phyloP scores from a whole-genome alignment of 2,329 filamentous ascomycete genomes.

The Trichoderma oligosporum region DNA sequence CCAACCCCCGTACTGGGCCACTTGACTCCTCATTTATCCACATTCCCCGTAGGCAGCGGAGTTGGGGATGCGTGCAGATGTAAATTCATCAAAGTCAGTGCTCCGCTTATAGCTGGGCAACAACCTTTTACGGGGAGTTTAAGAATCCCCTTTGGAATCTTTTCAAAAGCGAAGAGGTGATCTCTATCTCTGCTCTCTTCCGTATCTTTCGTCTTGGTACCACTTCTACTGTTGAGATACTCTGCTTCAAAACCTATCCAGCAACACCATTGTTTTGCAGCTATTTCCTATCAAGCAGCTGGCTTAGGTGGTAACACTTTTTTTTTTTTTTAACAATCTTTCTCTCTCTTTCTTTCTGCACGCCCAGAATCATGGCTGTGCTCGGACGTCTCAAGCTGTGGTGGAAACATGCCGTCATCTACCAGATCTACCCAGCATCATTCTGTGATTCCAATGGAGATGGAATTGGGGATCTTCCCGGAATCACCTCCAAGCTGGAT shows the following conservation, averaged over 20 bases:
- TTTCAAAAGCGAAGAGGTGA: no score
- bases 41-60: background rate
- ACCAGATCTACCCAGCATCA: slow-evolving; percentile 58
- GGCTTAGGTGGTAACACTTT: background rate
- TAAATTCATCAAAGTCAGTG: background rate
- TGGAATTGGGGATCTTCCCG: slow-evolving; percentile 59
- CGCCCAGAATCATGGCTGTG: slow-evolving; percentile 25
- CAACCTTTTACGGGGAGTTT: background rate
- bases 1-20: no score
- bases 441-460: slow-evolving; percentile 56
- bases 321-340: background rate
- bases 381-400: slow-evolving; percentile 33
- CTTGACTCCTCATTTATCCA: background rate
- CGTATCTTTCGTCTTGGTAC: no score
- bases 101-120: background rate
- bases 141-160: background rate
- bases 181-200: no score
- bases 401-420: slow-evolving; percentile 57
- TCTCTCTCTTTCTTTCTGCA: background rate
- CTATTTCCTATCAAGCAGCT: no score
- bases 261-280: no score
- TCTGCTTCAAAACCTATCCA: no score
- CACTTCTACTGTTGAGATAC: no score
- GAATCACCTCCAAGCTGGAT: slow-evolving; percentile 59
- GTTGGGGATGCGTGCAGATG: background rate